These are phyloP conservation scores for Soucietia sequanensis DNA, from an alignment of 805 yeast genomes.

Conservation along the genomic window DNA sequence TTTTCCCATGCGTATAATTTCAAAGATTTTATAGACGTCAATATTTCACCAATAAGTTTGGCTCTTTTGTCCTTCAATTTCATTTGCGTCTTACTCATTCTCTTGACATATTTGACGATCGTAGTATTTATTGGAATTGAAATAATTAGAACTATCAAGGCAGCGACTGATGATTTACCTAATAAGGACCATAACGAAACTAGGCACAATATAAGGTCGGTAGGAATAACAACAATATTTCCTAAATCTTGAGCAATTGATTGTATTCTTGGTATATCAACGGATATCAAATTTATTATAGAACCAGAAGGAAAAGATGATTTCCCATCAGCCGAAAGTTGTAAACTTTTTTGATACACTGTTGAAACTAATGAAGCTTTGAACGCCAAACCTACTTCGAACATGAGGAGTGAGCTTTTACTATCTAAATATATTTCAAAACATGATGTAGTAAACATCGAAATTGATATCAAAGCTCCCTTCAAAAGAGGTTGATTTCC, in stretches of 20 bases:
- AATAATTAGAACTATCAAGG: slow-evolving; percentile 49
- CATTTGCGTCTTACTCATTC: slow-evolving; percentile 55
- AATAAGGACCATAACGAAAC: slow-evolving; percentile 53
- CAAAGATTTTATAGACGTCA: slow-evolving; percentile 60
- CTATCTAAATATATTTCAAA: slow-evolving; percentile 62
- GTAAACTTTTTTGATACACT: slow-evolving; percentile 68
- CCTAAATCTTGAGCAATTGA: slow-evolving; percentile 55
- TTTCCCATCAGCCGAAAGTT: slow-evolving; percentile 64
- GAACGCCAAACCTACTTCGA: slow-evolving; percentile 61
- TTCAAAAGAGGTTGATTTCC: slow-evolving; percentile 43
- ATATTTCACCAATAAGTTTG: slow-evolving; percentile 55
- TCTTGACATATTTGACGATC: slow-evolving; percentile 42
- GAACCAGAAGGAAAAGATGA: slow-evolving; percentile 69
- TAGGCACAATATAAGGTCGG: slow-evolving; percentile 52
- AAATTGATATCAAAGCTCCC: slow-evolving; percentile 62
- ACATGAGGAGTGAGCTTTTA: slow-evolving; percentile 60
- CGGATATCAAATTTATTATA: slow-evolving; percentile 73
- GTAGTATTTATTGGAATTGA: slow-evolving; percentile 59
- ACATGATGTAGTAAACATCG: slow-evolving; percentile 63
- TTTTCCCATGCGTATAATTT: slow-evolving; percentile 71
- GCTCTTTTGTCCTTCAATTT: slow-evolving; percentile 60
- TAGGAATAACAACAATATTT: slow-evolving; percentile 57
- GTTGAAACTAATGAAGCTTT: slow-evolving; percentile 66
- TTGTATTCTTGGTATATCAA: slow-evolving; percentile 68
- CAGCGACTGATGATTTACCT: slow-evolving; percentile 60